phyloP scores from a whole-genome alignment of 2,329 filamentous ascomycete genomes.

The Cryphonectria radicalis region DNA sequence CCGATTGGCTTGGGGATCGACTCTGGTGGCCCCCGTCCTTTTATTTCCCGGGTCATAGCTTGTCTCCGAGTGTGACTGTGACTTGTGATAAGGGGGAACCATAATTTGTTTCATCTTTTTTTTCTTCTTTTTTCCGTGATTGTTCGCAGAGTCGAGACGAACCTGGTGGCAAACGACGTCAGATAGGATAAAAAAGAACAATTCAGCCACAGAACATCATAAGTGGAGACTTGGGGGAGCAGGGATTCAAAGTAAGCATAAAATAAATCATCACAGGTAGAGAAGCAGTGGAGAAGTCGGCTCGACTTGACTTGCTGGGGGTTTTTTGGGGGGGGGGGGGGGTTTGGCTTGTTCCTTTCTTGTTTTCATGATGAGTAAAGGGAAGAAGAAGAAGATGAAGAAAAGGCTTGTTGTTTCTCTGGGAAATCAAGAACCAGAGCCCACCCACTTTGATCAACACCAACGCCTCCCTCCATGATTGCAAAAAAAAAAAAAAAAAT shows the following conservation, averaged over 20 bases:
- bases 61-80: neutral
- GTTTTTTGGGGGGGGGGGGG: too few species aligned
- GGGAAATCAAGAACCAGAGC: too few species aligned
- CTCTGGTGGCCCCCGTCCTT: neutral
- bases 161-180: neutral
- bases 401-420: too few species aligned
- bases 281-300: neutral
- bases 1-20: constrained; percentile 15
- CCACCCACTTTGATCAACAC: too few species aligned
- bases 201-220: neutral
- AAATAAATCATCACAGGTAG: neutral
- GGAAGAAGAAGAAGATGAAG: too few species aligned
- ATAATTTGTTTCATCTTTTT: constrained; percentile 13
- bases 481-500: too few species aligned
- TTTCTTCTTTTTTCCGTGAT: neutral
- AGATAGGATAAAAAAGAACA: neutral
- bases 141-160: neutral
- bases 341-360: too few species aligned
- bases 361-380: neutral
- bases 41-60: neutral
- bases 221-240: neutral
- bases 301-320: too few species aligned
- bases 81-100: neutral
- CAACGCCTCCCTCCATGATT: too few species aligned
- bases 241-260: neutral